Conservation (phyloP, 78 protist genomes). For the Paulinella micropora region DNA sequence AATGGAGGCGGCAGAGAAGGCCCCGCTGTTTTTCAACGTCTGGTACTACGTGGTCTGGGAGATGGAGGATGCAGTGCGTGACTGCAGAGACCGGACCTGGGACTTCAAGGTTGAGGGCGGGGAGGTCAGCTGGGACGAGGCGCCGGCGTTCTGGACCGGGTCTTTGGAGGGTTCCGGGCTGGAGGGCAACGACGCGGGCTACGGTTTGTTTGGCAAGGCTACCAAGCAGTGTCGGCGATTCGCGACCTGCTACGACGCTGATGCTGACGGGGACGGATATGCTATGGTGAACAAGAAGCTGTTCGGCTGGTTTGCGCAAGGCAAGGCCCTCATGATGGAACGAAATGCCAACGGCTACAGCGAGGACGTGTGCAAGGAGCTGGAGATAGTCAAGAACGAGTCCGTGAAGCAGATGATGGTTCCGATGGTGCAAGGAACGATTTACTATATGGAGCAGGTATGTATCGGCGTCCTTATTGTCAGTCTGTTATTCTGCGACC, state of each 20-base stretch:
- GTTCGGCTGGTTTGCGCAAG: too few relatives aligned
- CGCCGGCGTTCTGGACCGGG: background rate
- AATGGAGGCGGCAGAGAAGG: background rate
- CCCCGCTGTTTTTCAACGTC: slow-evolving; percentile 8
- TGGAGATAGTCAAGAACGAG: too few relatives aligned
- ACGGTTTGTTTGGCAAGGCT: background rate
- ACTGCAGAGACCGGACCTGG: background rate
- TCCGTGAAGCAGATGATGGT: too few relatives aligned
- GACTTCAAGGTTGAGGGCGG: background rate
- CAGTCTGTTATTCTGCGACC: too few relatives aligned
- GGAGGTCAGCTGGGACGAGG: slow-evolving; percentile 24
- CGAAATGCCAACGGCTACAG: too few relatives aligned
- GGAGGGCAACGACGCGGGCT: background rate
- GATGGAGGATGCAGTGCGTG: slow-evolving; percentile 7
- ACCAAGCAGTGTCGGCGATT: background rate
- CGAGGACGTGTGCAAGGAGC: too few relatives aligned
- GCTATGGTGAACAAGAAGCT: too few relatives aligned
- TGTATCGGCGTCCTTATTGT: too few relatives aligned
- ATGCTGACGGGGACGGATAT: too few relatives aligned
- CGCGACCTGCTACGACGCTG: background rate
- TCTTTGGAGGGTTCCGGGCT: background rate
- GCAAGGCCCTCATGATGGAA: too few relatives aligned
- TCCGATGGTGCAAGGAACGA: too few relatives aligned
- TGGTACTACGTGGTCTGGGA: slow-evolving; percentile 19
- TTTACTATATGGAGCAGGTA: too few relatives aligned